phyloP scores from a whole-genome alignment of 257 asterid species.

The Solanum stenotomum region DNA sequence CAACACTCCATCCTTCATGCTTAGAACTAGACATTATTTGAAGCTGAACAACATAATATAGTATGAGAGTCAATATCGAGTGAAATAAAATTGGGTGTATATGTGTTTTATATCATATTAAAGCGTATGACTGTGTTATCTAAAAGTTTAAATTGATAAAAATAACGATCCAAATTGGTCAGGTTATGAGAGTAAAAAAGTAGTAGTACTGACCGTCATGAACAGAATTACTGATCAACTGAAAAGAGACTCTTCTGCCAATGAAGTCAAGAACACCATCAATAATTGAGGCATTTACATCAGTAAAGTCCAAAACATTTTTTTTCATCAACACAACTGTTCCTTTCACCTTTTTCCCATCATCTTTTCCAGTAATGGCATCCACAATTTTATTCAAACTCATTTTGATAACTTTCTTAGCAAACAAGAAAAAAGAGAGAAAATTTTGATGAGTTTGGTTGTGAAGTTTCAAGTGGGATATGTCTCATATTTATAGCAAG shows the following conservation, averaged over 20 bases:
- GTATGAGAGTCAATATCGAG: neutral
- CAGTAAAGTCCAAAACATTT: conserved; percentile 28
- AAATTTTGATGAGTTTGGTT: neutral
- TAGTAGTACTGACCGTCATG: conserved; percentile 1
- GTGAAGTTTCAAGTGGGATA: neutral
- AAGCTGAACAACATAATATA: neutral
- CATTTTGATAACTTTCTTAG: neutral
- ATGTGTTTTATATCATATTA: too few species aligned
- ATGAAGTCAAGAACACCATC: conserved; percentile 44
- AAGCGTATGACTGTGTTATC: too few species aligned
- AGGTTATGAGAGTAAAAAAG: neutral
- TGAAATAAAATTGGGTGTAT: neutral
- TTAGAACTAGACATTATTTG: neutral
- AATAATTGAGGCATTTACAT: conserved; percentile 25
- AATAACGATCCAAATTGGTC: too few species aligned
- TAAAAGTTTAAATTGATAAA: too few species aligned
- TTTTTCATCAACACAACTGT: conserved; percentile 63
- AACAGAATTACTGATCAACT: conserved; percentile 39
- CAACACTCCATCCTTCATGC: neutral
- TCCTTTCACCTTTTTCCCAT: conserved; percentile 31
- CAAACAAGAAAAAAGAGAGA: neutral
- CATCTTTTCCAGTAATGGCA: neutral
- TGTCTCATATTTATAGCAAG: neutral
- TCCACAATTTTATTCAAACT: conserved; percentile 2
- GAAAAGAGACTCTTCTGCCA: conserved; percentile 47